Evolutionary conservation across 192 early-diverging fungal genomes (phyloP), one percentile per base, ranked within the genome.

Genomic region (Spizellomyces sp.): DNA sequence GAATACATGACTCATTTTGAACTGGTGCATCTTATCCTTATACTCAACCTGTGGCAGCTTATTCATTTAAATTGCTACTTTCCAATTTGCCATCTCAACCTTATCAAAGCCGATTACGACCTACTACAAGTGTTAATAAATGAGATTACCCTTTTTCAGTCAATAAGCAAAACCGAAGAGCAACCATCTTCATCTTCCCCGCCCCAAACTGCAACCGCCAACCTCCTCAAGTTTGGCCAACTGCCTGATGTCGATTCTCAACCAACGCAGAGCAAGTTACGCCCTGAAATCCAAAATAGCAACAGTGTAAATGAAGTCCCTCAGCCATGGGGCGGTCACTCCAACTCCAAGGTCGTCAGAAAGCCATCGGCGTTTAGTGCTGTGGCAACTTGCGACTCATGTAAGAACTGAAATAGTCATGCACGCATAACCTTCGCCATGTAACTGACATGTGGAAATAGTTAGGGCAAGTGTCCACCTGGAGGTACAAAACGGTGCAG

Each of bases 31-130:
- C 27, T 36, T 36, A 36, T 36, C 27, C 27, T 36, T 36, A 36
- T 36, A 36, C 3, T 36, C 3, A 36, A 36, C 27, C 67, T 36
- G 27, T 36, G 63, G 15, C 9, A 69, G 66, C 21, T 64, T 9
- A 57, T 66, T 7, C 47, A 57, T n/a, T 4, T 74, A 15, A 56
- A 74, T 56, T 64, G 64, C 27, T 27, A 70, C 19, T 15, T 73
- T 64, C 66, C 67, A 36, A 46, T 22, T 6, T 73, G 64, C 54
- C 36, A 58, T 58, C n/a, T 80, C 9, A 70, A 48, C 55, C 14
- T 80, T 43, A 63, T 45, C 7, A 80, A 80, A 67, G 50, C 22
- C 7, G 73, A 74, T 22, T 77, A 71, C 45, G 79, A 80, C 58
- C 27, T 48, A 9, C 42, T 80, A 12, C 75, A 77, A 58, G 14